A percentile compares a stretch with the other conserved stretches of the same genome.
Evolutionary conservation across 2,329 filamentous ascomycete species (phyloP).

Genomic region (Penicillium sp.): DNA sequence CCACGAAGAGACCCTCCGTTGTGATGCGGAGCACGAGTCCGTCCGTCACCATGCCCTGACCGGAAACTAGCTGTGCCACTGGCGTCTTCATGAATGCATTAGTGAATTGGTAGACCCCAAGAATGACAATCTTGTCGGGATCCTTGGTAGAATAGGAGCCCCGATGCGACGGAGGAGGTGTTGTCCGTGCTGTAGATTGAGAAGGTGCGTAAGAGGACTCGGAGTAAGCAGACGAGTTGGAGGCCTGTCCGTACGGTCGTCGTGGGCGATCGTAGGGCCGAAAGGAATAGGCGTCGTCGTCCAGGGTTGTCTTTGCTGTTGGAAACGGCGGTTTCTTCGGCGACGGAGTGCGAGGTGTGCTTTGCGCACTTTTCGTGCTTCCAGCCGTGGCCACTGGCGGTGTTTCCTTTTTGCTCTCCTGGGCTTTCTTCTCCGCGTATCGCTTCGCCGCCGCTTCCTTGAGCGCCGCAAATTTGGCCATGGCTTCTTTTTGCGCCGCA

Average conservation of each 20-base stretch:
- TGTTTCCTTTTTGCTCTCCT: constrained; percentile 27
- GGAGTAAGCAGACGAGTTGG: constrained; percentile 67
- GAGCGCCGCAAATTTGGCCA: constrained; percentile 33
- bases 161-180: constrained; percentile 71
- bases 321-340: constrained; percentile 36
- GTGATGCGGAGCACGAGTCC: constrained; percentile 87
- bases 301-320: constrained; percentile 37
- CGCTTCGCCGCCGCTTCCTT: constrained; percentile 37
- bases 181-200: constrained; percentile 74
- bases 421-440: constrained; percentile 34
- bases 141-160: constrained; percentile 81
- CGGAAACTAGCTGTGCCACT: constrained; percentile 79
- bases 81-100: constrained; percentile 85
- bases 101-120: constrained; percentile 87
- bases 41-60: constrained; percentile 79
- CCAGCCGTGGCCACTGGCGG: constrained; percentile 29
- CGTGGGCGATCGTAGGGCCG: constrained; percentile 69
- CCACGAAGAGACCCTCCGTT: constrained; percentile 91
- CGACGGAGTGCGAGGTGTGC: constrained; percentile 33
- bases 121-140: constrained; percentile 92
- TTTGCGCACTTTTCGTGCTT: constrained; percentile 26
- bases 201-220: constrained; percentile 84
- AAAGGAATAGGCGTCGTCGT: constrained; percentile 65
- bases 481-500: constrained; percentile 33
- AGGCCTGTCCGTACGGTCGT: constrained; percentile 53